Percentiles rank a stretch among this genome's conserved stretches.
phyloP scores from a whole-genome alignment of 352 stramenopile genomes.

The Phytophthora agathidicida region DNA sequence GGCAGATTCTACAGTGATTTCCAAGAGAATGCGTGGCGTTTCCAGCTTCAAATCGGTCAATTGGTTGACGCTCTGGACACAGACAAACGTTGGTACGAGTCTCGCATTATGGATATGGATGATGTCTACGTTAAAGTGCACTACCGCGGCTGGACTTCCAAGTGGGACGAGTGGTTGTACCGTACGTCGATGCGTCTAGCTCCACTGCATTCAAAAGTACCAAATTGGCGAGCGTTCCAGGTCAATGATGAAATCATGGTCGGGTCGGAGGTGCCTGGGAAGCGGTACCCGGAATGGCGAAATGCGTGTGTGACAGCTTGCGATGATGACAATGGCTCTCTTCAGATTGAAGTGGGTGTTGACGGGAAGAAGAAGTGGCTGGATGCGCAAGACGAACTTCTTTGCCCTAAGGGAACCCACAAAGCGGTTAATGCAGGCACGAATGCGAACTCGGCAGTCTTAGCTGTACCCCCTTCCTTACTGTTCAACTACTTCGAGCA shows the following conservation, averaged over 20 bases:
- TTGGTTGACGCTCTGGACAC: conserved; percentile 77
- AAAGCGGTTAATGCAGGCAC: conserved; percentile 48
- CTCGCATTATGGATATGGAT: conserved; percentile 55
- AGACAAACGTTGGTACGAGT: conserved; percentile 79
- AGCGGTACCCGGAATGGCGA: conserved; percentile 66
- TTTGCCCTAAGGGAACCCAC: conserved; percentile 65
- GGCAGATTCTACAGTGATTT: conserved; percentile 60
- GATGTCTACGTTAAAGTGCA: conserved; percentile 89
- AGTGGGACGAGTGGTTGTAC: conserved; percentile 97
- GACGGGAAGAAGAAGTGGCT: conserved; percentile 60
- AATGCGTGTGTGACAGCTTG: conserved; percentile 48
- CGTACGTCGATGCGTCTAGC: conserved; percentile 89
- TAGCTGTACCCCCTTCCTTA: conserved; percentile 9
- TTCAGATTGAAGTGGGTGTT: conserved; percentile 56
- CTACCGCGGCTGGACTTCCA: conserved; percentile 96
- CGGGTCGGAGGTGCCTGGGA: conserved; percentile 38
- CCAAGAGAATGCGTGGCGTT: conserved; percentile 59
- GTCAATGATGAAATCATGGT: conserved; percentile 64
- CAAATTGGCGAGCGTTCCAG: conserved; percentile 71
- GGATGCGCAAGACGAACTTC: conserved; percentile 69
- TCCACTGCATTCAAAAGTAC: conserved; percentile 87
- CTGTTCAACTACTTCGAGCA: conserved; percentile 25
- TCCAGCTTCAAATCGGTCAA: conserved; percentile 55
- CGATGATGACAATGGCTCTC: conserved; percentile 16
- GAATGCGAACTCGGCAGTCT: conserved; percentile 1